These are phyloP conservation scores for Fistulinella cinereoalba DNA, from an alignment of 1,284 basidiomycete species.

Conservation along the genomic window DNA sequence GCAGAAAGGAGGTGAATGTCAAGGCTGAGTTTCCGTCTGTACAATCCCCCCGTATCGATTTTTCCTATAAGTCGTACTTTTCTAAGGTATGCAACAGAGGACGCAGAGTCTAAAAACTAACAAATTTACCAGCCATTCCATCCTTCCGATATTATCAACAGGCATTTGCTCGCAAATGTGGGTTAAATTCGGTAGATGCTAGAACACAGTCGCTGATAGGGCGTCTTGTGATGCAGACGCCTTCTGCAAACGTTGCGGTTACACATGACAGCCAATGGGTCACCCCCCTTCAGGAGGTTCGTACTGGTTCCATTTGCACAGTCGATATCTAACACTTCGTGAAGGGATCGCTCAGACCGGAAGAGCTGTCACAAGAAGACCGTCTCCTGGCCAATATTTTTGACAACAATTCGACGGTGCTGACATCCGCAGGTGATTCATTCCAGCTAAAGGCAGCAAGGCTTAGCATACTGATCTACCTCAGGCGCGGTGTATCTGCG, in stretches of 20 bases:
- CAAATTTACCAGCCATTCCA: background rate
- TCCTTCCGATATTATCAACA: background rate
- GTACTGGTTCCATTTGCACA: background rate
- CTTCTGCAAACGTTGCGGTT: background rate
- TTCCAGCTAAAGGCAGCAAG: background rate
- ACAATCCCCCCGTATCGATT: background rate
- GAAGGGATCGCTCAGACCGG: constrained; percentile 1
- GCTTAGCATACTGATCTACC: background rate
- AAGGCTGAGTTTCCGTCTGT: constrained; percentile 4
- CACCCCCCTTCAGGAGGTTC: background rate
- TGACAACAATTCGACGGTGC: background rate
- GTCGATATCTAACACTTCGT: background rate
- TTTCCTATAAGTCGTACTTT: background rate
- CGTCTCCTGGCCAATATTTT: background rate
- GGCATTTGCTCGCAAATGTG: background rate
- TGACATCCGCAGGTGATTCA: background rate
- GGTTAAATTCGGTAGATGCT: background rate
- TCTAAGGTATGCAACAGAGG: background rate
- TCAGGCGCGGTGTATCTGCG: constrained; percentile 1
- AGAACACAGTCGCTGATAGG: background rate
- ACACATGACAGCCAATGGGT: constrained; percentile 6
- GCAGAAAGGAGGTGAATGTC: constrained; percentile 6
- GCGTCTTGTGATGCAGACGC: background rate
- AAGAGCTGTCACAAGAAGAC: constrained; percentile 3
- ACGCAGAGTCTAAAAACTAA: background rate